phyloP scores from a whole-genome alignment of 495 filamentous ascomycete species.

The Penicillium ucsense region DNA sequence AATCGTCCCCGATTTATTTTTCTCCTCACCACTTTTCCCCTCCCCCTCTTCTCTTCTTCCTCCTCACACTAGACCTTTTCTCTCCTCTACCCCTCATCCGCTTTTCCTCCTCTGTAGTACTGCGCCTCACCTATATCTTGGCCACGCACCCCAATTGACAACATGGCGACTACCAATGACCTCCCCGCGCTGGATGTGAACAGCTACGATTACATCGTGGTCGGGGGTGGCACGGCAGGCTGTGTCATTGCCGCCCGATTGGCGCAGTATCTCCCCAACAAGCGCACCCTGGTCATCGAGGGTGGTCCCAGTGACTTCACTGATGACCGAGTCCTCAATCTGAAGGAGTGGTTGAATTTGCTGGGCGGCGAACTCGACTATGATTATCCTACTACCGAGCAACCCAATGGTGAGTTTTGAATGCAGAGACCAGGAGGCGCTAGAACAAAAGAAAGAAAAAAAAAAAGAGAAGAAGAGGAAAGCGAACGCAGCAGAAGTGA shows the following conservation, averaged over 20 bases:
- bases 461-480: too few relatives aligned
- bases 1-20: not conserved
- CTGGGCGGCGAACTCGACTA: conserved; percentile 77
- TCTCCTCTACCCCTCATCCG: too few relatives aligned
- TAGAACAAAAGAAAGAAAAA: too few relatives aligned
- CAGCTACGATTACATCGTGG: conserved; percentile 77
- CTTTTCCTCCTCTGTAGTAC: too few relatives aligned
- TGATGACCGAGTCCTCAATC: conserved; percentile 60
- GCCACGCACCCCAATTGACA: conserved; percentile 3
- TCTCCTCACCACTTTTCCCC: not conserved
- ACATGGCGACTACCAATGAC: conserved; percentile 51
- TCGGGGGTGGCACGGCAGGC: conserved; percentile 81
- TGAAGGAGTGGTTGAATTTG: conserved; percentile 70
- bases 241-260: conserved; percentile 71
- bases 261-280: conserved; percentile 56
- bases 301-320: conserved; percentile 52
- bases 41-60: conserved; percentile 2
- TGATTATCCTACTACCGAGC: conserved; percentile 77
- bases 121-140: too few relatives aligned
- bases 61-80: not conserved
- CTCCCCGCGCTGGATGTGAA: conserved; percentile 49
- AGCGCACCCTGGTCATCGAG: conserved; percentile 55
- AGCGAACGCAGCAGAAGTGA: not conserved
- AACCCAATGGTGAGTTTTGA: conserved; percentile 55
- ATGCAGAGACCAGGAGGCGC: not conserved